Conservation (phyloP, 1,139 yeast genomes). For the Schwanniomyces etchellsii region DNA sequence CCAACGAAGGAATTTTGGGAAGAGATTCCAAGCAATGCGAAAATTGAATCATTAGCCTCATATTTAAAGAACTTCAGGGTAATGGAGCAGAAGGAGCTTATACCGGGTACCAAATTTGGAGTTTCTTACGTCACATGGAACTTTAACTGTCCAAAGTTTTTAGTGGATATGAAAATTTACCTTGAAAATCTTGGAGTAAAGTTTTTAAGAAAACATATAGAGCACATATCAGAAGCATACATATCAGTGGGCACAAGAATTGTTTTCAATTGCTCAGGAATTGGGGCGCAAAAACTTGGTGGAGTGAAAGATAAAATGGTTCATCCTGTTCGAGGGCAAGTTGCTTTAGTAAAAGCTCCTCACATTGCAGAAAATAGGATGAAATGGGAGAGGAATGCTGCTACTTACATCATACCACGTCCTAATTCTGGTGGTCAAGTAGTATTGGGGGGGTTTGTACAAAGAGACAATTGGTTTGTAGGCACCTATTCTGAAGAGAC, state of each 20-base stretch:
- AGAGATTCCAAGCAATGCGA: constrained; percentile 4
- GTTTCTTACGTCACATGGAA: constrained; percentile 42
- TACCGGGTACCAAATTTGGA: constrained; percentile 30
- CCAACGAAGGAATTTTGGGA: constrained; percentile 16
- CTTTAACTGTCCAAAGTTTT: constrained; percentile 44
- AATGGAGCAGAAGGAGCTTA: constrained; percentile 23
- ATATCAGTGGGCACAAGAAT: constrained; percentile 26
- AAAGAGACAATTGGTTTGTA: constrained; percentile 24
- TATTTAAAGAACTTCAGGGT: constrained; percentile 26
- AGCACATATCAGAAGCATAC: constrained; percentile 24
- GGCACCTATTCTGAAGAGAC: constrained; percentile 26
- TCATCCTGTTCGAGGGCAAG: constrained; percentile 35
- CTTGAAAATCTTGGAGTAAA: constrained; percentile 32
- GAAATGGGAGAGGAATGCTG: constrained; percentile 20
- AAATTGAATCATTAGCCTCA: constrained; percentile 42
- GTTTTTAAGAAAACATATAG: constrained; percentile 22
- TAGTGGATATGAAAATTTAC: constrained; percentile 37
- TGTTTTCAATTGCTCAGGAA: constrained; percentile 43
- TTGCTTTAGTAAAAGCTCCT: constrained; percentile 29
- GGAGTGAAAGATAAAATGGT: constrained; percentile 29
- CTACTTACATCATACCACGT: constrained; percentile 31
- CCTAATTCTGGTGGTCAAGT: constrained; percentile 54
- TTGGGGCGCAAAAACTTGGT: constrained; percentile 24
- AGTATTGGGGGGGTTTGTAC: constrained; percentile 44
- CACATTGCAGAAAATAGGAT: constrained; percentile 14